Base-by-base conservation (phyloP, 2,329 filamentous ascomycete genomes). In the Cladosporium phlei region DNA sequence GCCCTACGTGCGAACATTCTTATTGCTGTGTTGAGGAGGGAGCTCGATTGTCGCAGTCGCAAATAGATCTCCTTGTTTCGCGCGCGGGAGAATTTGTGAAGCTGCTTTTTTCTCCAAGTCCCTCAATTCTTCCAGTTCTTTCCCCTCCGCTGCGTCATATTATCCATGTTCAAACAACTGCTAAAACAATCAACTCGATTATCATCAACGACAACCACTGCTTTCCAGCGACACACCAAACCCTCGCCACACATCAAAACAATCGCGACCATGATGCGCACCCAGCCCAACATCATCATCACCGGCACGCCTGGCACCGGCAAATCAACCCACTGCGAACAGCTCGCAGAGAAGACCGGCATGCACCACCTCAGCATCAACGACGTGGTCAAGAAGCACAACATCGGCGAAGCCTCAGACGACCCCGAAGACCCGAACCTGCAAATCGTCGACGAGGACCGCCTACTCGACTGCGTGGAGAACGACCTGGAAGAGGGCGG, bases 301-400 rank as follows among this genome's bases (percentile, higher is more conserved):
- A 97, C 93, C 30, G 93, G 93, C 54, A 98, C 93, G 16, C 93
- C 93, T 0, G 93, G 93, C 46, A 88, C 94, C 21, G 93, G 93
- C 62, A 98, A 98, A 73, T 95, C 90, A 14, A 94, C 87, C 6
- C 90, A 95, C 66, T 88, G 86, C 63, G 87, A 95, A 66, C 76
- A 81, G 59, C 73, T 98, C 38, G 87, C 88, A 5, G 76, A 85
- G 62, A 80, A 78, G 50, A 86, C 85, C 7, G 86, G 85, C 1
- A 71, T 97, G 54, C 83, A 82, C 59, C 90, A 96, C 66, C 67
- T 98, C 11, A 85, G 85, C 8, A 81, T 98, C 60, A 98, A 97
- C 67, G 80, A 95, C 58, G 75, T 97, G 29, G 90, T 94, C 52
- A 96, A 95, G 69, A 87, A 95, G 52, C 80, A 84, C 55, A 81